Base-by-base conservation (phyloP, 169 alveolate genomes). In the Neospora caninum region DNA sequence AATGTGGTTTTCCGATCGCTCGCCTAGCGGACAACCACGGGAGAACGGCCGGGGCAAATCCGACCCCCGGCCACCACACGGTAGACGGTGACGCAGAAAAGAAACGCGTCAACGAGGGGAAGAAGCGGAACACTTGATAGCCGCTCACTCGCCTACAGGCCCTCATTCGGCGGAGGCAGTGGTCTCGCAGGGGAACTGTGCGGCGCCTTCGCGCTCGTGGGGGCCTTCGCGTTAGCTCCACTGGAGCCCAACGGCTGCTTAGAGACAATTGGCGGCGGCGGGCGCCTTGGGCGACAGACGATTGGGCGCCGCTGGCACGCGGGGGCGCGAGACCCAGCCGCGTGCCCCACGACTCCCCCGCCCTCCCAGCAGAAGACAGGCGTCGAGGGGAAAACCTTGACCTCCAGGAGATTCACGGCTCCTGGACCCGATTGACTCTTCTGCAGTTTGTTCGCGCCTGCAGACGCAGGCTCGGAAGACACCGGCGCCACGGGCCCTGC, bases 281-380 rank as follows among this genome's bases (percentile, higher is more conserved):
- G 89, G 18, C 67, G 89, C 31, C 89, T 36, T 10, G 67, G 89
- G n/a, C 67, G 34, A 36, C 54, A 45, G 41, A 39, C n/a, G 67
- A 82, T 82, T 13, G 69, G 89, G 16, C 67, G 34, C 41, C 39
- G 89, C 9, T 41, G 34, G 38, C 34, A 10, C n/a, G 67, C 27
- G 4, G 84, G 49, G 43, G 84, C 84, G 22, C 84, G 84, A 13
- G 41, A 22, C 49, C 84, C 84, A 9, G 84, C 84, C 7, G 84
- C 45, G 45, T 73, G 84, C 0, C 45, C 43, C 34, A 73, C 45
- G 10, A 73, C 45, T 10, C 67, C 89, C 39, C 69, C 67, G 39
- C 89, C 67, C 22, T 82, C 41, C 89, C 89, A 82, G 38, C 42
- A n/a, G 36, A 82, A 82, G 89, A 82, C 69, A 41, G 89, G 89